Evolutionary conservation across 305 asterid species (phyloP).

Genomic region (Caryopteris hybrid): DNA sequence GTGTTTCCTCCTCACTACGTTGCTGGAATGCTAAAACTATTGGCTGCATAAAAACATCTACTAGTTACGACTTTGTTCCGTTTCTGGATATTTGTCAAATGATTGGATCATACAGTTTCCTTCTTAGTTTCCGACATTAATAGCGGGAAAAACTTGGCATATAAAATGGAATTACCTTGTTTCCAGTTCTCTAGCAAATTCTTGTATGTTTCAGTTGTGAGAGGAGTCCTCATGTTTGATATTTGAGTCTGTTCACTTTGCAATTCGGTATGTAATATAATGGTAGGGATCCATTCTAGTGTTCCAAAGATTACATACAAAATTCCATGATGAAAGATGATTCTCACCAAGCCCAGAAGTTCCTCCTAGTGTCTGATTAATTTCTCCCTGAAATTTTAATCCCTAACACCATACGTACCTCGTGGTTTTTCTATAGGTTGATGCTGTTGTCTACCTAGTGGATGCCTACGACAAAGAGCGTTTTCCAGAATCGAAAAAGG

Average conservation of each 20-base stretch:
- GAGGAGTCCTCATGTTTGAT: neutral
- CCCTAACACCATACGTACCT: neutral
- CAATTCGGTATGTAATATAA: neutral
- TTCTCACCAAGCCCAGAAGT: neutral
- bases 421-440: constrained; percentile 28
- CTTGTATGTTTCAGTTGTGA: neutral
- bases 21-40: neutral
- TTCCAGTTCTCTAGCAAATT: neutral
- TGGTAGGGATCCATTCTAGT: neutral
- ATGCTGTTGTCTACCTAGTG: constrained; percentile 46
- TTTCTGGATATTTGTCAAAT: neutral
- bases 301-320: neutral
- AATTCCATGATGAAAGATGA: neutral
- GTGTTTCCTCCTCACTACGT: neutral
- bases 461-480: constrained; percentile 48
- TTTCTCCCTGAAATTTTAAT: neutral
- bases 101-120: neutral
- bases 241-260: neutral
- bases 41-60: neutral
- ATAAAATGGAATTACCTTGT: neutral
- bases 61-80: neutral
- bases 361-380: neutral
- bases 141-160: neutral
- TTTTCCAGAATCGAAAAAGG: constrained; percentile 42
- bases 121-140: neutral